Percentiles rank a stretch among this genome's conserved stretches.
Conservation (phyloP, 2,329 filamentous ascomycete genomes). For the Alternaria angustiovoidea region DNA sequence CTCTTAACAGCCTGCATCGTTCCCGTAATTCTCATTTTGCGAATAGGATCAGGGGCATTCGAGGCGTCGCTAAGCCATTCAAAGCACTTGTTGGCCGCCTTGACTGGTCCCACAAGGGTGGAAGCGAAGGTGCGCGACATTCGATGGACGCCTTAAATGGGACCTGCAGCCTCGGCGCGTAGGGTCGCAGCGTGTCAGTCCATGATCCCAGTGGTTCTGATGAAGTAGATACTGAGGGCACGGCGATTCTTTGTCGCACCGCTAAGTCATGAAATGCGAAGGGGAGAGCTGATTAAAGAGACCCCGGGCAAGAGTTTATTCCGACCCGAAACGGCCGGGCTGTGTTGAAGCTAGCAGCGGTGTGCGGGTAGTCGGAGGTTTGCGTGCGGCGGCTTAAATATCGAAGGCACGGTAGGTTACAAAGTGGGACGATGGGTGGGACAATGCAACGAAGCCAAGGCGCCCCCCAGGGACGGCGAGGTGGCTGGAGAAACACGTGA, state of each 20-base stretch:
- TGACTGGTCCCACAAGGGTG: neutral
- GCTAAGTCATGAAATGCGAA: neutral
- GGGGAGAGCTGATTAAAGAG: neutral
- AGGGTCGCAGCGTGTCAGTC: neutral
- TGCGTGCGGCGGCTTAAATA: neutral
- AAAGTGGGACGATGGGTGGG: neutral
- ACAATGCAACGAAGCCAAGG: neutral
- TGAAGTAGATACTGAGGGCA: neutral
- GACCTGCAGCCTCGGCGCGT: neutral
- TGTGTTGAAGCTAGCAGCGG: neutral
- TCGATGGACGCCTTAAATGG: neutral
- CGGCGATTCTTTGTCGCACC: neutral
- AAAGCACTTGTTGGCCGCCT: conserved; percentile 6
- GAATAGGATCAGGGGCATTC: neutral
- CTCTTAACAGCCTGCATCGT: neutral
- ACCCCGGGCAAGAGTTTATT: neutral
- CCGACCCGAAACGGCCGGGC: neutral
- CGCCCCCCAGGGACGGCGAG: neutral
- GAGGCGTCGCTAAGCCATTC: neutral
- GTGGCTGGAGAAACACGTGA: conserved; percentile 10
- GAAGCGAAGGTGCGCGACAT: conserved; percentile 3
- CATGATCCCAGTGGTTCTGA: neutral
- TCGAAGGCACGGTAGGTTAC: neutral
- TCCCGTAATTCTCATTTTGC: neutral
- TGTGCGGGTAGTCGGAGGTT: neutral